These are phyloP conservation scores for barley (Hordeum vulgare) DNA, from an alignment of 176 grass and related monocot species.

Conservation along the genomic window MorexV3_pseudomolecules_assembly NC_058523.1:148028707-148029206, in stretches of 20 bases:
- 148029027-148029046: background rate
- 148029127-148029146: background rate
- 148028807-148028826: background rate
- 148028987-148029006: background rate
- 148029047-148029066: background rate
- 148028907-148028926: background rate
- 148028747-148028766: background rate
- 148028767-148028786: background rate
- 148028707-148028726: background rate
- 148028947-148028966: background rate
- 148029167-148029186: background rate
- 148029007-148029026: background rate
- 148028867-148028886: background rate
- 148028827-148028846: background rate
- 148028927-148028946: background rate
- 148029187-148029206: constrained; percentile 4
- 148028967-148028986: background rate
- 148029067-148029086: background rate
- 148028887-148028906: background rate
- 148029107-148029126: background rate
- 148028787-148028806: background rate
- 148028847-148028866: background rate
- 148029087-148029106: background rate
- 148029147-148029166: background rate
- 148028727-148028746: background rate